Percentiles rank a stretch among this genome's conserved stretches.
Evolutionary conservation across 163 green algal genomes (phyloP).

Genomic region (Scenedesmus sp.): DNA sequence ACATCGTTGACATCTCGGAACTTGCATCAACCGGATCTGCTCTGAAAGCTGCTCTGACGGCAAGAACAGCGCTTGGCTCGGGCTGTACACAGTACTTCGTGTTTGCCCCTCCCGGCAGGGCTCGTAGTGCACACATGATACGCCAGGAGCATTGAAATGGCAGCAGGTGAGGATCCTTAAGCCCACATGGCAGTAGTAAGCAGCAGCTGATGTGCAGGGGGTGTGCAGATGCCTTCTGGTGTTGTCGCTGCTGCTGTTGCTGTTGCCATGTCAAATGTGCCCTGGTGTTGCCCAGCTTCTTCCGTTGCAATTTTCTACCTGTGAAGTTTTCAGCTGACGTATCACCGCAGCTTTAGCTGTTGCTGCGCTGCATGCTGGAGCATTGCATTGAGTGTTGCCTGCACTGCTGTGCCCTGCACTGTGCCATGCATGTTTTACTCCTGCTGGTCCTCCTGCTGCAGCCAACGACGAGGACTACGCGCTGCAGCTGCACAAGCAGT

Average conservation of each 20-base stretch:
- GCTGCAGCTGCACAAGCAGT: conserved; percentile 46
- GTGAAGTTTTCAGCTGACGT: too few relatives aligned
- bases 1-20: neutral
- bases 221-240: neutral
- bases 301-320: neutral
- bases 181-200: neutral
- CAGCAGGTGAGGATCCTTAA: neutral
- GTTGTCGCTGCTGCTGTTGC: neutral
- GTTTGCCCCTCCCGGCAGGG: neutral
- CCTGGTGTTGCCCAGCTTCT: neutral
- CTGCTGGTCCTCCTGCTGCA: neutral
- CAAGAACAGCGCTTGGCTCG: neutral
- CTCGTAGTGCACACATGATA: neutral
- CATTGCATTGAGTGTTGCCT: neutral
- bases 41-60: neutral
- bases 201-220: neutral
- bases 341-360: neutral
- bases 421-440: neutral
- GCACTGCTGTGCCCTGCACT: neutral
- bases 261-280: neutral
- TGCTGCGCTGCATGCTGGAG: neutral
- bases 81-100: neutral
- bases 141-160: neutral
- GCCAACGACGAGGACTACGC: conserved; percentile 45
- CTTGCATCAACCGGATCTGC: neutral